Conservation (phyloP, 768 basidiomycete genomes). For the Pseudohyphozyma bogoriensis region DNA sequence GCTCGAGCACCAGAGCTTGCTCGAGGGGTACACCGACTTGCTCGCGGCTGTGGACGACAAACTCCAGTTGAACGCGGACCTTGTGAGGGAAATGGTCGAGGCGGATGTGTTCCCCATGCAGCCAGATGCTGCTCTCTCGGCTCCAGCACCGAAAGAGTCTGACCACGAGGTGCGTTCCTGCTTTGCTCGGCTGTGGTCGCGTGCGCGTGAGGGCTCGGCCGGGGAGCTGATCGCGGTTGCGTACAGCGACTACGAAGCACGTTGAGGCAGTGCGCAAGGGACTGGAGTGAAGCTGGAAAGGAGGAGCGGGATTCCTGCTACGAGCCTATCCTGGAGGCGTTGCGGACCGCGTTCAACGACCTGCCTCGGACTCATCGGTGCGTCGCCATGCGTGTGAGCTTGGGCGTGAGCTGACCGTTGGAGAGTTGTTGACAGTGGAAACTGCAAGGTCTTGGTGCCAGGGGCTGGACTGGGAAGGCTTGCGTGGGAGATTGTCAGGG, state of each 20-base stretch:
- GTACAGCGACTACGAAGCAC: conserved; percentile 89
- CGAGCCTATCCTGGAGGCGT: conserved; percentile 64
- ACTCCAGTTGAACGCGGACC: conserved; percentile 7
- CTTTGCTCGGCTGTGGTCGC: neutral
- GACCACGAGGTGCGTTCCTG: conserved; percentile 15
- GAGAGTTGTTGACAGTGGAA: conserved; percentile 38
- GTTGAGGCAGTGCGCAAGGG: conserved; percentile 81
- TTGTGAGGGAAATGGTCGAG: conserved; percentile 7
- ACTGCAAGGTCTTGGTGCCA: conserved; percentile 69
- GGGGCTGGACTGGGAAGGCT: conserved; percentile 82
- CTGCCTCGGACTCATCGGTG: conserved; percentile 51
- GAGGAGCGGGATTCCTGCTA: conserved; percentile 70
- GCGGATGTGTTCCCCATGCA: conserved; percentile 11
- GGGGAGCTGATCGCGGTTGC: conserved; percentile 38
- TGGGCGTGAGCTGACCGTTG: conserved; percentile 5
- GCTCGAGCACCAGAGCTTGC: conserved; percentile 55
- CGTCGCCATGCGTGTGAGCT: neutral
- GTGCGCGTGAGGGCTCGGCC: too few species aligned
- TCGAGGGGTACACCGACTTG: conserved; percentile 34
- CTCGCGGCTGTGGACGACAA: conserved; percentile 11
- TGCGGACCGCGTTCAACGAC: conserved; percentile 55
- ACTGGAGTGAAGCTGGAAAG: conserved; percentile 78
- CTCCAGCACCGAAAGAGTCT: conserved; percentile 14
- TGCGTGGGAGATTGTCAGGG: conserved; percentile 73
- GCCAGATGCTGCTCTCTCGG: conserved; percentile 7